Percentiles rank a stretch among this genome's conserved stretches.
These are phyloP conservation scores for Dactylis glomerata DNA, from an alignment of 176 grass and related monocot species.

Conservation along the genomic window DNA sequence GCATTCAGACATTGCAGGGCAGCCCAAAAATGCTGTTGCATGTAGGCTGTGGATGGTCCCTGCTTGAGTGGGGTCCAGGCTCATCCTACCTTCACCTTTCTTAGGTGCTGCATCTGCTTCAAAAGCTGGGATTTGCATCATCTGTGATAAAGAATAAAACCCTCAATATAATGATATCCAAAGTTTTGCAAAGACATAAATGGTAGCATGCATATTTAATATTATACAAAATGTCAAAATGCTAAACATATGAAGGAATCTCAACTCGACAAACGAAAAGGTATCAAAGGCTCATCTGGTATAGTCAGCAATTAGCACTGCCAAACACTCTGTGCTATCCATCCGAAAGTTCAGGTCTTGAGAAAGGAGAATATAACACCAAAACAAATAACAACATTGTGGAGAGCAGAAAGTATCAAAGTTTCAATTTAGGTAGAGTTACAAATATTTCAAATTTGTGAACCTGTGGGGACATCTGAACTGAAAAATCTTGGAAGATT, in stretches of 20 bases:
- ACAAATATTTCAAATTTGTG: not conserved
- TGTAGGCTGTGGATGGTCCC: constrained; percentile 9
- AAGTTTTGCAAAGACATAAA: not conserved
- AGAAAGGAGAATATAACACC: not conserved
- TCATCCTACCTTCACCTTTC: constrained; percentile 25
- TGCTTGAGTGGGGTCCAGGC: constrained; percentile 24
- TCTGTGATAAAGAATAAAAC: constrained; percentile 8
- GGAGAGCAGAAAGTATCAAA: constrained; percentile 3
- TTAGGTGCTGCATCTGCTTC: constrained; percentile 31
- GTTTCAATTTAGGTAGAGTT: not conserved
- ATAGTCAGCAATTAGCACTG: not conserved
- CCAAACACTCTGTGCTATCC: not conserved
- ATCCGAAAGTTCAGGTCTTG: constrained; percentile 1
- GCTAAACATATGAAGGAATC: constrained; percentile 22
- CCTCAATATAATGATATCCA: constrained; percentile 1
- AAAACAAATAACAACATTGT: not conserved
- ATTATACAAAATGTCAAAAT: constrained; percentile 2
- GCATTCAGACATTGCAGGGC: constrained; percentile 10
- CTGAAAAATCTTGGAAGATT: not conserved
- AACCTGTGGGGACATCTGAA: constrained; percentile 1
- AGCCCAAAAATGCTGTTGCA: constrained; percentile 33
- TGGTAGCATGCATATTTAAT: not conserved
- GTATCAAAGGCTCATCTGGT: not conserved
- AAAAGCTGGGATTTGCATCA: constrained; percentile 23
- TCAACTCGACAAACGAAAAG: constrained; percentile 9